Evolutionary conservation across 1,284 basidiomycete species (phyloP).

Genomic region (Sanguinoderma infundibulare): DNA sequence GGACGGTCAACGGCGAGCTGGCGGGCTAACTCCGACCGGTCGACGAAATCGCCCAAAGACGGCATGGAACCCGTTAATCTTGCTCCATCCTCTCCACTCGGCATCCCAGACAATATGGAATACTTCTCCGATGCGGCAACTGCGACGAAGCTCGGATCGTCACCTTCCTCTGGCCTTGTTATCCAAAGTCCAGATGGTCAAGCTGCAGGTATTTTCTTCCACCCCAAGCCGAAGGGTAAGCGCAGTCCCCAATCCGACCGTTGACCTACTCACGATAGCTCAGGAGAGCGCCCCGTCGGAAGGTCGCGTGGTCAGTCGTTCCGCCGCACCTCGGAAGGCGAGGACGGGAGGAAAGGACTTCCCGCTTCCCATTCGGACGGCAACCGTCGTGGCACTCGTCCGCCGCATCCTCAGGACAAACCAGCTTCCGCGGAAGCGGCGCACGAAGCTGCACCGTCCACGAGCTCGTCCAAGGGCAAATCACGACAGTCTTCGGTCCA

Average conservation of each 20-base stretch:
- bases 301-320: slow-evolving; percentile 23
- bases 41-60: slow-evolving; percentile 58
- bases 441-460: slow-evolving; percentile 9
- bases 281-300: slow-evolving; percentile 6
- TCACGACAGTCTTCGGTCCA: slow-evolving; percentile 19
- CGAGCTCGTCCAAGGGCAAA: slow-evolving; percentile 12
- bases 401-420: slow-evolving; percentile 1
- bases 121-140: slow-evolving; percentile 86
- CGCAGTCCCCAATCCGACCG: slow-evolving; percentile 21
- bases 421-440: background rate
- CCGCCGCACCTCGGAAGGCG: slow-evolving; percentile 25
- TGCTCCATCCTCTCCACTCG: slow-evolving; percentile 75
- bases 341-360: slow-evolving; percentile 18
- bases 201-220: slow-evolving; percentile 94
- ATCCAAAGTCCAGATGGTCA: slow-evolving; percentile 94
- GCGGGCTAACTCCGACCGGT: slow-evolving; percentile 64
- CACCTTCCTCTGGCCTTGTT: slow-evolving; percentile 86
- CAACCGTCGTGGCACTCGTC: slow-evolving; percentile 19
- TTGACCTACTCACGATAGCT: background rate
- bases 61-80: slow-evolving; percentile 39
- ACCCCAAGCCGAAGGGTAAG: slow-evolving; percentile 62
- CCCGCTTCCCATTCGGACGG: slow-evolving; percentile 2
- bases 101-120: slow-evolving; percentile 77
- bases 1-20: slow-evolving; percentile 49
- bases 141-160: slow-evolving; percentile 71